Evolutionary conservation across 306 rosid genomes (phyloP).

Genomic region (Vigna mungo): DNA sequence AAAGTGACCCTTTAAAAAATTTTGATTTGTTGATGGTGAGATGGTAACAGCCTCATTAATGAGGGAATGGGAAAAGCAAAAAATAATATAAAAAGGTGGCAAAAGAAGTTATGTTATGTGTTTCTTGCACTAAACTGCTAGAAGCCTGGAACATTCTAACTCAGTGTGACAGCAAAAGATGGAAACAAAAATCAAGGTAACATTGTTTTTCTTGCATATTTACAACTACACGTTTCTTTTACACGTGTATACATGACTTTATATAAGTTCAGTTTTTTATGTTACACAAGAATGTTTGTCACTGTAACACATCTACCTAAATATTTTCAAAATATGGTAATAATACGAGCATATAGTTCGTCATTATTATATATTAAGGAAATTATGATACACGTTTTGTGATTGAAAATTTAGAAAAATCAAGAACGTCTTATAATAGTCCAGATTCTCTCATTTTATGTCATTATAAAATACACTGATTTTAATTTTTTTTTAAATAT

Average conservation of each 20-base stretch:
- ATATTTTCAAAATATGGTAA: not conserved
- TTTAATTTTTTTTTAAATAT: no score
- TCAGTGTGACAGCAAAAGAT: not conserved
- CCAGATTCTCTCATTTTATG: no score
- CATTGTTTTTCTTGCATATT: not conserved
- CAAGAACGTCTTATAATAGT: no score
- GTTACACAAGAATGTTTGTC: not conserved
- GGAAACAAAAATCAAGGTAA: not conserved
- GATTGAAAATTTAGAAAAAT: no score
- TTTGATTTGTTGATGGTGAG: slow-evolving; percentile 35
- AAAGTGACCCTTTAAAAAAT: not conserved
- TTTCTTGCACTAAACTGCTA: slow-evolving; percentile 36
- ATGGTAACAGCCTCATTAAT: slow-evolving; percentile 38
- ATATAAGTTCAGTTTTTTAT: not conserved
- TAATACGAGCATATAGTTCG: not conserved
- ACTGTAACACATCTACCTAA: not conserved
- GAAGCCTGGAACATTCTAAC: not conserved
- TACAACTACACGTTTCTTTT: not conserved
- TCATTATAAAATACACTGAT: no score
- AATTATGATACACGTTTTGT: not conserved
- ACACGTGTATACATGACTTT: not conserved
- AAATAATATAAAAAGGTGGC: not conserved
- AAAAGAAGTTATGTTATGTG: slow-evolving; percentile 22
- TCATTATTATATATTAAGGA: not conserved
- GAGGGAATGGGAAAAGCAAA: not conserved